Evolutionary conservation across 2,329 filamentous ascomycete genomes (phyloP), one percentile per base, ranked within the genome.

Genomic region (Escovopsis weberi): DNA sequence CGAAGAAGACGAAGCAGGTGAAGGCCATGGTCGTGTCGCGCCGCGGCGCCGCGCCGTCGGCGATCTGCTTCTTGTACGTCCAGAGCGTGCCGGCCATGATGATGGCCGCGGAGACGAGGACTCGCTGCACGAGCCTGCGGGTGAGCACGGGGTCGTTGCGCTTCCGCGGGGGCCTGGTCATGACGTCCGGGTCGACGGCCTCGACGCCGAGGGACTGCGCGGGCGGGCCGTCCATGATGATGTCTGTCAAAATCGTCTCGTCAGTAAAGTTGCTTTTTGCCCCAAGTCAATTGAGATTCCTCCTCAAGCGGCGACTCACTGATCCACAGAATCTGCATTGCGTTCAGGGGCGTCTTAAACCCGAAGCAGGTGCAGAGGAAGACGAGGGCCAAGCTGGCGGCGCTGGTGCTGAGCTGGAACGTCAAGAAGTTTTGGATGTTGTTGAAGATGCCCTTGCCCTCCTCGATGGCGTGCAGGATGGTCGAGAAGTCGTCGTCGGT

Each of bases 261-360:
- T 15, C 15, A 15, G 15, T 15, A 15, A 15, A 15, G 15, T 15
- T 15, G 15, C 2, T 15, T 15, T 15, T 15, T 15, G 15, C 15
- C 15, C 15, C 15, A 15, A 15, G 15, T 15, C 15, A 15, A 15
- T 15, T 15, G 15, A 15, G 15, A 15, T 15, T 15, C 15, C 15
- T 15, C 15, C 15, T 15, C 15, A 15, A 15, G 15, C 15, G 15
- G 15, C 15, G 15, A 15, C 86, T 67, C 68, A 95, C 89, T 98
- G 56, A 98, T 98, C 91, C 91, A 98, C 36, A 98, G 74, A 67
- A 98, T 98, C 66, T 98, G 91, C 91, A 98, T 98, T 40, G 91
- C 87, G 59, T 98, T 98, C 47, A 98, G 71, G 38, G 91, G 93
- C 58, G 91, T 94, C 64, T 86, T 88, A 66, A 93, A 91, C 34